These are phyloP conservation scores for Pyrenophora graminea DNA, from an alignment of 2,329 filamentous ascomycete species.

Conservation along the genomic window DNA sequence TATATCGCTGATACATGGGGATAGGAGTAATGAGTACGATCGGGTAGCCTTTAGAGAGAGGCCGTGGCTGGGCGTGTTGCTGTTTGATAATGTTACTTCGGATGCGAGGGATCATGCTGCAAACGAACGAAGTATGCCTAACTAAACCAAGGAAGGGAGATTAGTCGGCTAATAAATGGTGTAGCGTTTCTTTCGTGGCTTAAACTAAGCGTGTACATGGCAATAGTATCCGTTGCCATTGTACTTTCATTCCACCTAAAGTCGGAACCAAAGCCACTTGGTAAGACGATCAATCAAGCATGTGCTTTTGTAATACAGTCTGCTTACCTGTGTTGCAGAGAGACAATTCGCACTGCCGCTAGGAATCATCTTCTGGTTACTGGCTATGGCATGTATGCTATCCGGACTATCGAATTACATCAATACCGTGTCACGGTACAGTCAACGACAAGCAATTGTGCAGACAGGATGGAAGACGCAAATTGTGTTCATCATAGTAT, in stretches of 20 bases:
- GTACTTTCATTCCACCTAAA: slow-evolving; percentile 92
- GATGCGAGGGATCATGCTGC: slow-evolving; percentile 80
- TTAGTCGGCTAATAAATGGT: slow-evolving; percentile 5
- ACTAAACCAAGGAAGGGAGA: not conserved
- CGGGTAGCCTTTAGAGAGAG: slow-evolving; percentile 60
- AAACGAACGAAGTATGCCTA: slow-evolving; percentile 66
- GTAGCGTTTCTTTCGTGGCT: slow-evolving; percentile 84
- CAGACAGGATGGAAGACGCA: slow-evolving; percentile 95
- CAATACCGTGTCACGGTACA: slow-evolving; percentile 79
- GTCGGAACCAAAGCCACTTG: slow-evolving; percentile 57
- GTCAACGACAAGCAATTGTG: slow-evolving; percentile 76
- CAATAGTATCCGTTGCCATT: slow-evolving; percentile 86
- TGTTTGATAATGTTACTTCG: slow-evolving; percentile 75
- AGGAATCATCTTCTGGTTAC: slow-evolving; percentile 83
- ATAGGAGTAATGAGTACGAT: slow-evolving; percentile 49
- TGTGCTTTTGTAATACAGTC: not conserved
- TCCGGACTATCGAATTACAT: slow-evolving; percentile 88
- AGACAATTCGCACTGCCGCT: slow-evolving; percentile 78
- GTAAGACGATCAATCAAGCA: slow-evolving; percentile 12
- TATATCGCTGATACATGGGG: not conserved
- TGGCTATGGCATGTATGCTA: slow-evolving; percentile 75
- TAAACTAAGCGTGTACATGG: slow-evolving; percentile 85
- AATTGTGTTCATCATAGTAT: slow-evolving; percentile 59
- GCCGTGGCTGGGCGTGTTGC: slow-evolving; percentile 67
- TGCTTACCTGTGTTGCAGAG: slow-evolving; percentile 57